Conservation (phyloP, 441 rosid species). For the Erodium trifolium region DNA sequence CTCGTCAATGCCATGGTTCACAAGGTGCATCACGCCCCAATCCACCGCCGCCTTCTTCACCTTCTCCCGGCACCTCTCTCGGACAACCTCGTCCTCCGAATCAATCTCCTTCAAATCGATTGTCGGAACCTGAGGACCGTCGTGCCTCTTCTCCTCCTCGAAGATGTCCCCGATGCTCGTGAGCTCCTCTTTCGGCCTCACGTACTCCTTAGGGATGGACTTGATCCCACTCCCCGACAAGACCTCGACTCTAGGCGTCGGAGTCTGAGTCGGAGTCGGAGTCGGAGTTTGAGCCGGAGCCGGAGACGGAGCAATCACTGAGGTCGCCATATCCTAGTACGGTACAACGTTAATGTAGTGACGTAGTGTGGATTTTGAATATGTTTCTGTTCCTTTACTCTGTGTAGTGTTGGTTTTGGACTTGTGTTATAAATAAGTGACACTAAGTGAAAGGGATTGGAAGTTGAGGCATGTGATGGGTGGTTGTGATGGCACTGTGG, state of each 20-base stretch:
- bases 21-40: slow-evolving; percentile 92
- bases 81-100: slow-evolving; percentile 35
- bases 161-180: slow-evolving; percentile 54
- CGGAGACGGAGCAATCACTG: too few species aligned
- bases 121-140: slow-evolving; percentile 75
- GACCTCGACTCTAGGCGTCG: slow-evolving; percentile 49
- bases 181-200: slow-evolving; percentile 71
- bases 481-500: too few species aligned
- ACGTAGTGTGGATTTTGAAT: too few species aligned
- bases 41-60: slow-evolving; percentile 17
- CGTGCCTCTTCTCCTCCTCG: slow-evolving; percentile 56
- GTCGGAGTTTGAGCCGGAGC: too few species aligned
- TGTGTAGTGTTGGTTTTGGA: too few species aligned
- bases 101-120: slow-evolving; percentile 56
- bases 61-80: slow-evolving; percentile 43
- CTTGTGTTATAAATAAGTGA: too few species aligned
- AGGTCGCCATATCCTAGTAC: too few species aligned
- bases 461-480: too few species aligned
- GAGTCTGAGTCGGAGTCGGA: neutral
- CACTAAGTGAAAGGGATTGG: too few species aligned
- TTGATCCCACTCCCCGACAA: slow-evolving; percentile 60
- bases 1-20: slow-evolving; percentile 64
- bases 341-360: too few species aligned
- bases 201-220: slow-evolving; percentile 64
- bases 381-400: too few species aligned